Base-by-base conservation (phyloP, 148 eudicot genomes). In the Camellia japonica region DNA sequence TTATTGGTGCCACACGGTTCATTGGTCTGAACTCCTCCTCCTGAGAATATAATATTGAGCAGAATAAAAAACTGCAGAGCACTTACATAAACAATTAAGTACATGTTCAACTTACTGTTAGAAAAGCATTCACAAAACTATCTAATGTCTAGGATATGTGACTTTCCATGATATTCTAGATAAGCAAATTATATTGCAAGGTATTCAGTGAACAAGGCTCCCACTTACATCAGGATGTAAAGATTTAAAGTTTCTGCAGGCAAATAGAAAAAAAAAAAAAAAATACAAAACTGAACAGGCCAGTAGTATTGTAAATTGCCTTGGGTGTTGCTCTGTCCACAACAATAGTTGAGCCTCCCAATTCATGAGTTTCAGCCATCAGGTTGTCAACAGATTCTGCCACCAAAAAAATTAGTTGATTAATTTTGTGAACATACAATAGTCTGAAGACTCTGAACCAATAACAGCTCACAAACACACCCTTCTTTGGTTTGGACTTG, bases 271-370 rank as follows among this genome's bases (percentile, higher is more conserved):
- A 74, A 19, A 3, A 42, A 59, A 41, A 64, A 16, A 64, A 19
- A n/a, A 64, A 71, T 2, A 18, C 73, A n/a, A 30, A 30, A 44
- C 23, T 62, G 46, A 65, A 19, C 1, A 80, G 19, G 58, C 55
- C 52, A 63, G 70, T 13, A 52, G 51, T 7, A 38, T 23, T 30
- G 19, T 49, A 55, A 78, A 68, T 84, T 88, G 71, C 98, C 93
- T 96, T 97, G 0, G 99, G 99, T 58, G 99, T 94, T 51, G 99
- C 99, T 83, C 99, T 86, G 86, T 97, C 99, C 76, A 97, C 98
- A 79, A 94, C 99, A 41, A 97, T 85, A 52, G 90, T 88, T 46
- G 99, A 89, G 74, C 94, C 99, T 66, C 98, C 98, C 88, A 97
- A 72, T 82, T 97, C 99, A 80, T 97, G 99, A 84, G 91, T 92